These are phyloP conservation scores for Phanerochaete sordida DNA, from an alignment of 768 basidiomycete species.

Conservation along the genomic window DNA sequence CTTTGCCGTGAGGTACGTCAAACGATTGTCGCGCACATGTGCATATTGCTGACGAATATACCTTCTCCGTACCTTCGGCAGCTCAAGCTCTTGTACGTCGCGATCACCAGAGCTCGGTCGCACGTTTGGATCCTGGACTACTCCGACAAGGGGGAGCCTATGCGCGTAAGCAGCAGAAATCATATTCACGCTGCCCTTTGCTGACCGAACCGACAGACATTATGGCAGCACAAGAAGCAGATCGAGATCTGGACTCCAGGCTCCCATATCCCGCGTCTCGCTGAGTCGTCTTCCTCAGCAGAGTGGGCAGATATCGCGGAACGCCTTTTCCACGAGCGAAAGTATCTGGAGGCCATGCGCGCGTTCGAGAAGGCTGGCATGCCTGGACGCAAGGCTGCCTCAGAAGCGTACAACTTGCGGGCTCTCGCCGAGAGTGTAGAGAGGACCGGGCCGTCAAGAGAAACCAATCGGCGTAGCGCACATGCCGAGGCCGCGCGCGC, in stretches of 20 bases:
- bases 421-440: conserved; percentile 39
- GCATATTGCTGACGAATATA: background rate
- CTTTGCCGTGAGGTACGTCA: conserved; percentile 54
- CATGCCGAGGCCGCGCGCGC: conserved; percentile 1
- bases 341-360: conserved; percentile 50
- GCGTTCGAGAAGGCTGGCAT: conserved; percentile 46
- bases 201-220: conserved; percentile 31
- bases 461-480: background rate
- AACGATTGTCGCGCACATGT: background rate
- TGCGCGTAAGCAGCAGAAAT: conserved; percentile 41
- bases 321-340: conserved; percentile 36
- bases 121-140: conserved; percentile 69
- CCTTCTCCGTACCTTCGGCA: conserved; percentile 20
- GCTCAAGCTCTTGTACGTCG: conserved; percentile 71
- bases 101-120: conserved; percentile 64
- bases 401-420: conserved; percentile 51
- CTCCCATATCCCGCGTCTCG: conserved; percentile 49
- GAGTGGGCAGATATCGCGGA: conserved; percentile 44
- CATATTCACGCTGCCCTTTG: background rate
- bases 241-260: conserved; percentile 47
- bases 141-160: conserved; percentile 52
- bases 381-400: conserved; percentile 39
- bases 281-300: conserved; percentile 44
- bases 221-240: conserved; percentile 46
- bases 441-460: conserved; percentile 25